Conservation (phyloP, 1,284 basidiomycete species). For the Sanghuangporus weigelae region DNA sequence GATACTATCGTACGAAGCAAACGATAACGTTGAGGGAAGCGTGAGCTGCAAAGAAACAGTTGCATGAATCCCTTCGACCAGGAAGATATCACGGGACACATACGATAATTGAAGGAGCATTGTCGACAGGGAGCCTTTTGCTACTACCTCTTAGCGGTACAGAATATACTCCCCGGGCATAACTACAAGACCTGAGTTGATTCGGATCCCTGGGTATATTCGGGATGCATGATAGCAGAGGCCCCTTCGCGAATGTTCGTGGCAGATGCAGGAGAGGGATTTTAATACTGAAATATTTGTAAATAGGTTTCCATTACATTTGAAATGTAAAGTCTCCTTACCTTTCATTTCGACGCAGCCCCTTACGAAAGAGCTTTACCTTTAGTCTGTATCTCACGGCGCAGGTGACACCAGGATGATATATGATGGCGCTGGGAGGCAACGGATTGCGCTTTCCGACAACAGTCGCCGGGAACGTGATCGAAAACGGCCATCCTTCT, state of each 20-base stretch:
- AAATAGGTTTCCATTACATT: neutral
- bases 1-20: conserved; percentile 38
- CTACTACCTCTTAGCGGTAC: neutral
- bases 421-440: conserved; percentile 37
- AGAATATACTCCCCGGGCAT: neutral
- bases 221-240: neutral
- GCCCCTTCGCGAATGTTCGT: conserved; percentile 16
- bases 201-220: neutral
- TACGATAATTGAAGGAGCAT: conserved; percentile 4
- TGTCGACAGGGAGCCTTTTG: neutral
- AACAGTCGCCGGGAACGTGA: conserved; percentile 34
- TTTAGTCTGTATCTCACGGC: conserved; percentile 37
- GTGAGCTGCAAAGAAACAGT: conserved; percentile 29
- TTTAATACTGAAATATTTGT: conserved; percentile 12
- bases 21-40: conserved; percentile 32
- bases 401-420: conserved; percentile 32
- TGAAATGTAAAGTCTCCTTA: conserved; percentile 26
- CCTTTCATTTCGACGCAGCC: conserved; percentile 36
- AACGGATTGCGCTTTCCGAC: conserved; percentile 27
- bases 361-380: conserved; percentile 37
- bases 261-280: conserved; percentile 19
- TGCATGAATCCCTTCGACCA: conserved; percentile 1
- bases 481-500: conserved; percentile 32
- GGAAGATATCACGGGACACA: conserved; percentile 19
- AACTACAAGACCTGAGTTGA: neutral